Conservation (phyloP, 768 basidiomycete genomes). For the Lentinula guzmanii region DNA sequence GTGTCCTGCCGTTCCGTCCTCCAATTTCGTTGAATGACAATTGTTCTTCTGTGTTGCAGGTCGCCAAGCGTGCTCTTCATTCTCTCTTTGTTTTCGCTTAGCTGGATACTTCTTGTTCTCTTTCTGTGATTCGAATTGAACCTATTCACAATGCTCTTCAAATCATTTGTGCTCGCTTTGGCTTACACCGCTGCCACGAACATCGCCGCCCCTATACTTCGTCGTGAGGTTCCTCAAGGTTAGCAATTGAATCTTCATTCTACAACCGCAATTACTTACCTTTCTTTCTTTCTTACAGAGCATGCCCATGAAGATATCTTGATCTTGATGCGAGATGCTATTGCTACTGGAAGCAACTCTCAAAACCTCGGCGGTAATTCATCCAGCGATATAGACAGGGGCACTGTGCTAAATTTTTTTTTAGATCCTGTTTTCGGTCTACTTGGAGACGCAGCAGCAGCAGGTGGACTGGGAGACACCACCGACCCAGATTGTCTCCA, state of each 20-base stretch:
- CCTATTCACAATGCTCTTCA: slow-evolving; percentile 29
- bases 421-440: slow-evolving; percentile 57
- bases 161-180: slow-evolving; percentile 27
- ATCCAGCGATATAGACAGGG: not conserved
- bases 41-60: slow-evolving; percentile 9
- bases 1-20: slow-evolving; percentile 2
- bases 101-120: slow-evolving; percentile 16
- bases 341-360: slow-evolving; percentile 51
- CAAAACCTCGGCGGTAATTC: slow-evolving; percentile 30
- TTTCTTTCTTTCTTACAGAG: slow-evolving; percentile 28
- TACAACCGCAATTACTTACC: slow-evolving; percentile 1
- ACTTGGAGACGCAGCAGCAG: slow-evolving; percentile 60
- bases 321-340: slow-evolving; percentile 38
- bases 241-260: not conserved
- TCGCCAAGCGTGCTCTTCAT: slow-evolving; percentile 20
- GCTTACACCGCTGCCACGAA: slow-evolving; percentile 25
- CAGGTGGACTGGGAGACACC: slow-evolving; percentile 39
- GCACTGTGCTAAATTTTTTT: not conserved
- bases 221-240: slow-evolving; percentile 66
- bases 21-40: not conserved
- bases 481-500: slow-evolving; percentile 48
- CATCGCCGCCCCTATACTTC: slow-evolving; percentile 34
- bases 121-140: slow-evolving; percentile 9
- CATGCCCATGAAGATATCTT: slow-evolving; percentile 61
- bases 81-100: slow-evolving; percentile 16